Conservation (phyloP, 1,284 basidiomycete genomes). For the Bjerkandera adusta region DNA sequence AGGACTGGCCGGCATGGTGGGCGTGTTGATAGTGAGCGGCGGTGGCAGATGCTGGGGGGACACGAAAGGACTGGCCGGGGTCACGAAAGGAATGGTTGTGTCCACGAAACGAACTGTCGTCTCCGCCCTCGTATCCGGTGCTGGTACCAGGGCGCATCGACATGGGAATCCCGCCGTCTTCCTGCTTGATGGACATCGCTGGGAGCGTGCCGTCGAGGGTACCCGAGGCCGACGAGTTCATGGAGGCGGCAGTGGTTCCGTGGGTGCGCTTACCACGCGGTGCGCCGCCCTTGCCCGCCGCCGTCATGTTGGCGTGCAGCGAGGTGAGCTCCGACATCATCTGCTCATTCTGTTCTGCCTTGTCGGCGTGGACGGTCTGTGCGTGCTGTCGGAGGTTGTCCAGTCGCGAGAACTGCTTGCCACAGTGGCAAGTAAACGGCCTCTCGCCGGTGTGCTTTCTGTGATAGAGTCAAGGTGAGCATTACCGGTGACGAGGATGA, state of each 20-base stretch:
- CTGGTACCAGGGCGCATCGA: slow-evolving; percentile 62
- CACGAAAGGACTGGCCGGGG: slow-evolving; percentile 68
- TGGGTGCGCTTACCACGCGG: slow-evolving; percentile 41
- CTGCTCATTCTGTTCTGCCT: slow-evolving; percentile 82
- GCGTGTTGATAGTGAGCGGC: slow-evolving; percentile 37
- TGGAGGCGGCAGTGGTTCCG: slow-evolving; percentile 19
- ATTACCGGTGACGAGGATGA: slow-evolving; percentile 9
- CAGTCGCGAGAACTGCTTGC: slow-evolving; percentile 92
- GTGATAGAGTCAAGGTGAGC: slow-evolving; percentile 13
- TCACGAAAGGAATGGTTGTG: slow-evolving; percentile 66
- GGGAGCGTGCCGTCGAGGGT: slow-evolving; percentile 27
- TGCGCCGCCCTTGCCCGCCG: slow-evolving; percentile 56
- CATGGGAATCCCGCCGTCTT: slow-evolving; percentile 42
- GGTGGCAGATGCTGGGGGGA: slow-evolving; percentile 44
- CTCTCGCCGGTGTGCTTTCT: slow-evolving; percentile 98
- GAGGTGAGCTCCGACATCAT: slow-evolving; percentile 91
- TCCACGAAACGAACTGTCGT: slow-evolving; percentile 22
- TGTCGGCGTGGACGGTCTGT: slow-evolving; percentile 93
- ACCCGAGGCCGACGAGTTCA: slow-evolving; percentile 19
- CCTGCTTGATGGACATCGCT: slow-evolving; percentile 50
- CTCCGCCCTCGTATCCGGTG: slow-evolving; percentile 66
- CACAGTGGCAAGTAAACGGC: slow-evolving; percentile 94
- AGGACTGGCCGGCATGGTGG: slow-evolving; percentile 58
- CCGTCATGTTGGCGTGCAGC: slow-evolving; percentile 83
- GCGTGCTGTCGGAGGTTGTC: slow-evolving; percentile 97